Evolutionary conservation across 192 early-diverging fungal genomes (phyloP).

Genomic region (Thoreauomyces humboldtii): DNA sequence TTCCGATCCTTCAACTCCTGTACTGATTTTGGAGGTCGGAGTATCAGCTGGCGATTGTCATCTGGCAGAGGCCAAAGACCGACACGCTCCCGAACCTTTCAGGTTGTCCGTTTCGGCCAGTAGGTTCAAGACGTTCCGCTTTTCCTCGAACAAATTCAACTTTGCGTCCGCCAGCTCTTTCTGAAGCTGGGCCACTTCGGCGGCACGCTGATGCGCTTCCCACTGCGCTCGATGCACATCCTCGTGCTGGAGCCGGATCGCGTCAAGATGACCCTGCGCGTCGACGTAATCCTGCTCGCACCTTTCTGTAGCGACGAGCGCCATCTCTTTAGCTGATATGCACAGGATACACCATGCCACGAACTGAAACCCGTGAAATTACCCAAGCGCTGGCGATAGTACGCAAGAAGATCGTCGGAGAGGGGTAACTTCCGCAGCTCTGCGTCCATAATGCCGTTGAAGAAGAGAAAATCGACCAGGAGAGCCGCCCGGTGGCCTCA

Average conservation of each 20-base stretch:
- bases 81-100: slow-evolving; percentile 47
- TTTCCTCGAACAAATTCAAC: slow-evolving; percentile 50
- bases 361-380: neutral
- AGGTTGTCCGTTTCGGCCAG: slow-evolving; percentile 55
- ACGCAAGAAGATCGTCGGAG: slow-evolving; percentile 34
- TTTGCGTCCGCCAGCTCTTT: slow-evolving; percentile 46
- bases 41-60: neutral
- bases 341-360: no score
- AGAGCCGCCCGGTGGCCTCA: no score
- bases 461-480: no score
- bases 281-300: slow-evolving; percentile 41
- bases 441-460: no score
- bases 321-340: no score
- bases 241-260: slow-evolving; percentile 41
- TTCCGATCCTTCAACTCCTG: slow-evolving; percentile 63
- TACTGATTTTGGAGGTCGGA: slow-evolving; percentile 28
- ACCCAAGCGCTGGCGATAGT: slow-evolving; percentile 37
- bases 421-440: slow-evolving; percentile 32
- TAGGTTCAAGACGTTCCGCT: slow-evolving; percentile 39
- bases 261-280: slow-evolving; percentile 34
- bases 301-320: slow-evolving; percentile 40
- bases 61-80: no score
- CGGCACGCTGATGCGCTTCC: slow-evolving; percentile 46
- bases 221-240: slow-evolving; percentile 45
- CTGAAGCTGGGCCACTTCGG: slow-evolving; percentile 51